Evolutionary conservation across 495 filamentous ascomycete genomes (phyloP).

Genomic region (Achaetomiella virescens): DNA sequence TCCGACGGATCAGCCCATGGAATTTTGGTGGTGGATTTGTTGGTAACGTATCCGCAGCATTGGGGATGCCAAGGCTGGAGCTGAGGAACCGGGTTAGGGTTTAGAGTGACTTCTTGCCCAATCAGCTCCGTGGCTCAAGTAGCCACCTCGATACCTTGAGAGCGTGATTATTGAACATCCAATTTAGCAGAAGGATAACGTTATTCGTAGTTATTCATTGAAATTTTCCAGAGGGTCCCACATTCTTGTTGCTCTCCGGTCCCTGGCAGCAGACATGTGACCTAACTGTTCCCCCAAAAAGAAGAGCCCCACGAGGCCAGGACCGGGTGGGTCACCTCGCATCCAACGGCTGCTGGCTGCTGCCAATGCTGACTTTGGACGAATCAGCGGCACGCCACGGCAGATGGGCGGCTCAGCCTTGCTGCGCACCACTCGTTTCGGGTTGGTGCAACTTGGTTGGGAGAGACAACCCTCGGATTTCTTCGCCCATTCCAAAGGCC

Average conservation of each 20-base stretch:
- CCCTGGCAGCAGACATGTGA: too few species aligned
- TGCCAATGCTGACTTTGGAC: not conserved
- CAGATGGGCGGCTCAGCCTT: slow-evolving; percentile 4
- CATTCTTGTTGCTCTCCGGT: too few species aligned
- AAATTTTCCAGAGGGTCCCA: too few species aligned
- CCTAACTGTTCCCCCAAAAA: too few species aligned
- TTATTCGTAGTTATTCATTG: too few species aligned
- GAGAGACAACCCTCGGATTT: not conserved
- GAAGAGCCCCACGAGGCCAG: not conserved
- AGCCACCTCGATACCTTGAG: too few species aligned
- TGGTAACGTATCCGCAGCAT: not conserved
- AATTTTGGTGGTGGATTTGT: not conserved
- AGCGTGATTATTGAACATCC: too few species aligned
- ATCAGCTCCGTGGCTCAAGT: too few species aligned
- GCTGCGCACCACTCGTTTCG: not conserved
- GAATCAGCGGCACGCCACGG: not conserved
- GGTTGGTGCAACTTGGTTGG: not conserved
- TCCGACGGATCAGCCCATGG: slow-evolving; percentile 9
- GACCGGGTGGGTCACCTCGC: not conserved
- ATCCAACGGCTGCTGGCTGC: not conserved
- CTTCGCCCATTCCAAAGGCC: not conserved
- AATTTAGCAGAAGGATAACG: too few species aligned
- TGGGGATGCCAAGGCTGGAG: not conserved
- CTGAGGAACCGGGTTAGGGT: not conserved
- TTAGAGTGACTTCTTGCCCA: not conserved